Conservation (phyloP, 129 eudicot genomes). For the Flaveria bidentis region DNA sequence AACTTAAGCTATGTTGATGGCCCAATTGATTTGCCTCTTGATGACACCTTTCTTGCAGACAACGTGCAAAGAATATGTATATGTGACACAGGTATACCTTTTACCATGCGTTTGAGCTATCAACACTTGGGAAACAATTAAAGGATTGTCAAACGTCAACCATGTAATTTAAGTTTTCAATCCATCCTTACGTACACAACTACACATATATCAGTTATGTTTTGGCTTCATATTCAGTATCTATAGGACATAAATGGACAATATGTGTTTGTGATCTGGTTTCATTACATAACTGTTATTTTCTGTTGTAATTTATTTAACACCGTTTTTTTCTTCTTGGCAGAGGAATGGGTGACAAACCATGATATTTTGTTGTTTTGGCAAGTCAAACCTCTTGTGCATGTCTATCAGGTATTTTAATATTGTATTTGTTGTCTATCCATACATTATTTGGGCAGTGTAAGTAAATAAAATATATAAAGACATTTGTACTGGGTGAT, state of each 20-base stretch:
- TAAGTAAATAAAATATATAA: background rate
- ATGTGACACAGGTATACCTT: slow-evolving; percentile 82
- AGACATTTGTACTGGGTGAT: background rate
- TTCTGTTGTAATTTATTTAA: background rate
- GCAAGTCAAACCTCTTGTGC: slow-evolving; percentile 96
- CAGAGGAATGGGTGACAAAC: slow-evolving; percentile 84
- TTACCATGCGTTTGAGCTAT: background rate
- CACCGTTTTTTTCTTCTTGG: slow-evolving; percentile 20
- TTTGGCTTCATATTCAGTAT: background rate
- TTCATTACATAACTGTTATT: slow-evolving; percentile 10
- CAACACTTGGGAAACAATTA: background rate
- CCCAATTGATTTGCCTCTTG: slow-evolving; percentile 69
- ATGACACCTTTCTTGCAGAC: slow-evolving; percentile 65
- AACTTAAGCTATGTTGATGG: slow-evolving; percentile 86
- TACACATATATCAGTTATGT: background rate
- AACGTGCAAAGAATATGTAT: slow-evolving; percentile 73
- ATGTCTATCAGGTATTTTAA: slow-evolving; percentile 80
- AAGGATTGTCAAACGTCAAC: background rate
- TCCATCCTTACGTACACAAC: background rate
- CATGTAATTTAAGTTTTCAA: background rate
- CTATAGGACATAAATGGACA: slow-evolving; percentile 9
- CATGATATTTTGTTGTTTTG: slow-evolving; percentile 85
- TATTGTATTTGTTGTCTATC: slow-evolving; percentile 10
- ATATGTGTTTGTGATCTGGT: background rate
- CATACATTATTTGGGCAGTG: background rate